A percentile compares a stretch with the other conserved stretches of the same genome.
phyloP scores from a whole-genome alignment of 2,329 filamentous ascomycete species.

The Cladosporium phlei region DNA sequence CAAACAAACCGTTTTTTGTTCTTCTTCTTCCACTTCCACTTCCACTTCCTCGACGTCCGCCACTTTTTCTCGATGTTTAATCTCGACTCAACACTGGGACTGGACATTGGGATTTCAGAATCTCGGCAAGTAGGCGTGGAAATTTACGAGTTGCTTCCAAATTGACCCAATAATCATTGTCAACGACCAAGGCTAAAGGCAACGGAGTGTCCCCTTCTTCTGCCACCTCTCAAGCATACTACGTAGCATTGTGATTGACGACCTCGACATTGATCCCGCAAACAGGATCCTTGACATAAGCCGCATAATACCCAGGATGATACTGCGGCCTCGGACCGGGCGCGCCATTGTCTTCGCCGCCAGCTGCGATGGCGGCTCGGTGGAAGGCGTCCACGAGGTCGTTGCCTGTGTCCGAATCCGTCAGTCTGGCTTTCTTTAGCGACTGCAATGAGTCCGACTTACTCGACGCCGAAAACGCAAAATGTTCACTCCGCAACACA shows the following conservation, averaged over 20 bases:
- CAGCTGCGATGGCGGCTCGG: slow-evolving; percentile 13
- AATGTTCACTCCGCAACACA: slow-evolving; percentile 13
- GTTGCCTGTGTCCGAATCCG: background rate
- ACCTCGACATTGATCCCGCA: slow-evolving; percentile 16
- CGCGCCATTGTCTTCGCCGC: slow-evolving; percentile 16
- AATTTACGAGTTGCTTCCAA: no score
- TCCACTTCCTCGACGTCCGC: no score
- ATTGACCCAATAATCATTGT: no score
- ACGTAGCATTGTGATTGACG: slow-evolving; percentile 3
- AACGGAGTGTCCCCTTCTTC: no score
- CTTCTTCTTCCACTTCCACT: no score
- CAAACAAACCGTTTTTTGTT: no score
- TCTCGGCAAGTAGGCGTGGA: no score
- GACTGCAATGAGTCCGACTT: background rate
- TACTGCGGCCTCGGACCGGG: slow-evolving; percentile 14
- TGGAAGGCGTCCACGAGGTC: slow-evolving; percentile 14
- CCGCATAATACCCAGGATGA: slow-evolving; percentile 16
- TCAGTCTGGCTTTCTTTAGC: background rate
- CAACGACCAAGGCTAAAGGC: no score
- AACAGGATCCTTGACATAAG: slow-evolving; percentile 15
- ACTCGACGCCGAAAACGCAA: slow-evolving; percentile 11
- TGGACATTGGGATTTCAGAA: no score
- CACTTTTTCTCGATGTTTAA: no score
- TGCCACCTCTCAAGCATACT: no score
- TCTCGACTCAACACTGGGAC: no score